Base-by-base conservation (phyloP, 768 basidiomycete genomes). In the Mycena galopus region DNA sequence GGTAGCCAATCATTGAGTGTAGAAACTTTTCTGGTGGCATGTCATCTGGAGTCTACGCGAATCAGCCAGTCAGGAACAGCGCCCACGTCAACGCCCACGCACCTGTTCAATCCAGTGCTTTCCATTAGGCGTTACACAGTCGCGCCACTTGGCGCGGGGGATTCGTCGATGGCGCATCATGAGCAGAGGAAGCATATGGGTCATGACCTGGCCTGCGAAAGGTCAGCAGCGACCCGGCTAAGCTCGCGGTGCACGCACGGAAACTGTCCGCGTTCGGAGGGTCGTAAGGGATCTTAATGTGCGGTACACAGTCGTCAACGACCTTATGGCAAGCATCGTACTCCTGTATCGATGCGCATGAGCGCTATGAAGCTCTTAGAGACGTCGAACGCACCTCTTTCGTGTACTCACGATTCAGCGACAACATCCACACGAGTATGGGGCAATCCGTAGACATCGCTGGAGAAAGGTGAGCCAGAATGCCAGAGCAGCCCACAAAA, bases 51-150 rank as follows among this genome's bases (percentile, higher is more conserved):
- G 87, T 86, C 87, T 91, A 71, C 19, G 32, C 27, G 21, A 39
- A 53, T 21, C 47, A 67, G 37, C 53, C 30, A 55, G 50, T 69
- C 62, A 37, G 35, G 17, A 59, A 59, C 57, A 59, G 57, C 57
- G 57, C 23, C 35, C 23, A n/a, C 57, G 35, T 35, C 23, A 23
- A 35, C 57, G 35, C 57, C n/a, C 55, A 72, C 78, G 71, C 65
- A 92, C 92, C 86, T 93, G 93, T 76, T 94, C 93, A 67, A 95
- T 95, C 92, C 93, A 94, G 73, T 92, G 93, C 75, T 94, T 94
- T 51, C 93, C 93, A 51, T 84, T 88, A 1, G 84, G 74, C 0
- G 88, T 92, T 29, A 84, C 81, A 67, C 87, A 87, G 73, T 94
- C 93, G 69, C 87, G 85, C 94, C 94, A 95, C 73, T 92, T 91